phyloP scores from a whole-genome alignment of 345 rosid genomes.

The Lumnitzera littorea region DNA sequence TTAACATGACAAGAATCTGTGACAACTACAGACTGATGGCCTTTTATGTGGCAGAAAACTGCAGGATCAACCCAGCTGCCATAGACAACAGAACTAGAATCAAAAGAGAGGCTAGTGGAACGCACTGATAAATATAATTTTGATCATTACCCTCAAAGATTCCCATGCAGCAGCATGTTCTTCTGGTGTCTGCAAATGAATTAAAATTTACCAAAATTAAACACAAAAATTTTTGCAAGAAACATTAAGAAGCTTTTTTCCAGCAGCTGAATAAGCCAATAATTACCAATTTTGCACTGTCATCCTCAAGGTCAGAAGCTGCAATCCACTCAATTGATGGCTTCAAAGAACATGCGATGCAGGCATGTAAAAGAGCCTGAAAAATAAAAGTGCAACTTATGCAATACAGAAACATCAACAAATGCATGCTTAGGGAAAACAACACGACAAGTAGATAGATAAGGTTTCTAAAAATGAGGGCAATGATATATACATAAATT shows the following conservation, averaged over 20 bases:
- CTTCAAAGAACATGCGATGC: constrained; percentile 80
- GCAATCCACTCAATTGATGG: constrained; percentile 89
- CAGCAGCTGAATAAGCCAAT: too few species aligned
- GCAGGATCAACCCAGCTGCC: too few species aligned
- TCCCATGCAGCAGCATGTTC: constrained; percentile 84
- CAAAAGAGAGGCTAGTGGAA: not conserved
- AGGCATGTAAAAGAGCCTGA: constrained; percentile 97
- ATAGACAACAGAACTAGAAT: too few species aligned
- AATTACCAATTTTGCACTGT: constrained; percentile 53
- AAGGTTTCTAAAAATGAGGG: too few species aligned
- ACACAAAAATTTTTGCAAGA: constrained; percentile 1
- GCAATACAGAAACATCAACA: not conserved
- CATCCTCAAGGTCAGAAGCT: constrained; percentile 96
- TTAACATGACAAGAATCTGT: too few species aligned
- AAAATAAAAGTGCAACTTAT: constrained; percentile 1
- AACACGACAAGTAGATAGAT: too few species aligned
- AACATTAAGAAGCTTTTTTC: not conserved
- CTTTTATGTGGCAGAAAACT: too few species aligned
- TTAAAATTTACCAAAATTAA: not conserved
- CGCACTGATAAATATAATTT: not conserved
- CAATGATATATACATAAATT: too few species aligned
- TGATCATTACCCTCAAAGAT: constrained; percentile 55
- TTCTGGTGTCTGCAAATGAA: constrained; percentile 59
- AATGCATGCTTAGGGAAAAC: too few species aligned
- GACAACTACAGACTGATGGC: too few species aligned